Conservation (phyloP, 495 filamentous ascomycete species). For the Stereocaulon alpinum region DNA sequence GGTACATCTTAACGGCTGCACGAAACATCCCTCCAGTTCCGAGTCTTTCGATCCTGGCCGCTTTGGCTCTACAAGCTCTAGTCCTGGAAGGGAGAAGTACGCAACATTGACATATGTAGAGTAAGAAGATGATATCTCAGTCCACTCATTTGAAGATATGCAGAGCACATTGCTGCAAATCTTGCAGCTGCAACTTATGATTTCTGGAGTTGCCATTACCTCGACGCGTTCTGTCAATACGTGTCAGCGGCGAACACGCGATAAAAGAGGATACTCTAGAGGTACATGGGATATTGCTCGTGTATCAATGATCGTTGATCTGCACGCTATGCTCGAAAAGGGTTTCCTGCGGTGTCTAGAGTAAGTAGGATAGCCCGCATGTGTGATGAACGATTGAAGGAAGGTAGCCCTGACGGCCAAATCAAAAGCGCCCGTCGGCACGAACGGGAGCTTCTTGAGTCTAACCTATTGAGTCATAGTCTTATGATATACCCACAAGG, state of each 20-base stretch:
- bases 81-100: background rate
- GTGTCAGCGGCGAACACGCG: background rate
- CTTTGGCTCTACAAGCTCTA: conserved; percentile 2
- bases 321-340: no score
- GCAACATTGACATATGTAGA: background rate
- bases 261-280: background rate
- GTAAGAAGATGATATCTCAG: background rate
- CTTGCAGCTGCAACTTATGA: conserved; percentile 3
- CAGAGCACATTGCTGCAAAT: background rate
- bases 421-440: no score
- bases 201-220: conserved; percentile 4
- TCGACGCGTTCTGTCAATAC: background rate
- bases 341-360: no score
- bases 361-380: no score
- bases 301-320: no score
- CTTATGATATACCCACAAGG: no score
- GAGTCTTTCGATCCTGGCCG: conserved; percentile 9
- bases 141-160: conserved; percentile 3
- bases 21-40: conserved; percentile 7
- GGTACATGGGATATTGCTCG: no score
- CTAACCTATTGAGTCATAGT: no score
- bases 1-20: conserved; percentile 8
- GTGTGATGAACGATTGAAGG: no score
- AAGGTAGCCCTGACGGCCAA: no score
- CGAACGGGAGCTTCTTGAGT: no score